A percentile compares a stretch with the other conserved stretches of the same genome.
Conservation (phyloP, 2,329 filamentous ascomycete species). For the Microthyrium microscopicum region DNA sequence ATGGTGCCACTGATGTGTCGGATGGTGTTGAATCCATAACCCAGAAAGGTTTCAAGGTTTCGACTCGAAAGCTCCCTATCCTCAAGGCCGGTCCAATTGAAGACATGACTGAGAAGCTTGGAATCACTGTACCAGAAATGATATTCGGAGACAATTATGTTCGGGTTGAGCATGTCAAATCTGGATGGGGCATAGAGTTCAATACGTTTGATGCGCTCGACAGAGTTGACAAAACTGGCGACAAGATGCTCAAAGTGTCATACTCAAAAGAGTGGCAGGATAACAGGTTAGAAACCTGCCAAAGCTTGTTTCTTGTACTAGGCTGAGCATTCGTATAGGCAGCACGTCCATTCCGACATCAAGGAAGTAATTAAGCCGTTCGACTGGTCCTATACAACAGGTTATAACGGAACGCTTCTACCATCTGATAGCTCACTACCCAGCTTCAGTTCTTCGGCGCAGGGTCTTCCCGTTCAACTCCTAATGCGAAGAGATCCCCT, state of each 20-base stretch:
- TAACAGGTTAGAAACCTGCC: conserved; percentile 34
- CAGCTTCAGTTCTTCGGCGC: conserved; percentile 27
- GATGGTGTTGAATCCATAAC: conserved; percentile 19
- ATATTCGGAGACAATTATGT: conserved; percentile 95
- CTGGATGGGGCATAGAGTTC: conserved; percentile 68
- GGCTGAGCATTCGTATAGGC: conserved; percentile 30
- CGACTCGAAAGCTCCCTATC: conserved; percentile 82
- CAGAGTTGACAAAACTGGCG: conserved; percentile 82
- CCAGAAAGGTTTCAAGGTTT: conserved; percentile 48
- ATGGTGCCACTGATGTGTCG: neutral
- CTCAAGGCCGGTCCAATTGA: conserved; percentile 85
- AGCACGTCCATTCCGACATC: conserved; percentile 68
- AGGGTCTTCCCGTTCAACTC: conserved; percentile 65
- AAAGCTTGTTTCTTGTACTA: neutral
- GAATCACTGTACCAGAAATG: conserved; percentile 91
- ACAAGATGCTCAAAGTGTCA: conserved; percentile 80
- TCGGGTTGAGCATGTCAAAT: conserved; percentile 52
- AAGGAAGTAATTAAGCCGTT: conserved; percentile 90
- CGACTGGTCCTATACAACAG: conserved; percentile 94
- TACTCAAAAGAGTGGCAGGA: conserved; percentile 81
- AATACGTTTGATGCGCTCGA: conserved; percentile 78
- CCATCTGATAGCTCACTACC: conserved; percentile 12
- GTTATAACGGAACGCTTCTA: conserved; percentile 53
- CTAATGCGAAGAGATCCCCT: conserved; percentile 85
- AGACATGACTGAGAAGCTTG: conserved; percentile 58